Conservation (phyloP, 2,329 filamentous ascomycete species). For the Microascus cirrosus region DNA sequence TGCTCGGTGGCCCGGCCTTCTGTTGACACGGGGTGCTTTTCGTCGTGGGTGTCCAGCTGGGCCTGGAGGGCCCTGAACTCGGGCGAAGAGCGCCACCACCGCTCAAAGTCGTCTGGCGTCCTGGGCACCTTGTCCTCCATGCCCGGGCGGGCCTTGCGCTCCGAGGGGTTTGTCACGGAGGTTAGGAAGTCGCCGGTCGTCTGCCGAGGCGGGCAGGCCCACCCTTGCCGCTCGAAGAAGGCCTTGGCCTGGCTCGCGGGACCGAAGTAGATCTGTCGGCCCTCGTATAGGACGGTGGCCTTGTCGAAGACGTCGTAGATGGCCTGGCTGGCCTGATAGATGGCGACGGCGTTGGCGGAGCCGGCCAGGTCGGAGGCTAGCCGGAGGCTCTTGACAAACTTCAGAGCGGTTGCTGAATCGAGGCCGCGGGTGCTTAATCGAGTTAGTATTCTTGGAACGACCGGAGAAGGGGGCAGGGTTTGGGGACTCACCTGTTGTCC, state of each 20-base stretch:
- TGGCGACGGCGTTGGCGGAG: conserved; percentile 52
- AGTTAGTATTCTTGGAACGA: background rate
- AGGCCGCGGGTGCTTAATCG: conserved; percentile 49
- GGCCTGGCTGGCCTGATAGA: conserved; percentile 61
- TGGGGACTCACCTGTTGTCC: conserved; percentile 47
- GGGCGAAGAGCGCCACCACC: conserved; percentile 30
- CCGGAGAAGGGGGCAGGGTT: background rate
- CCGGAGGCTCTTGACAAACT: conserved; percentile 59
- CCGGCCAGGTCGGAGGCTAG: conserved; percentile 52
- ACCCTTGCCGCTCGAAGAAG: conserved; percentile 62
- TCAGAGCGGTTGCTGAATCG: conserved; percentile 61
- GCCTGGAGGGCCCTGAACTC: conserved; percentile 28
- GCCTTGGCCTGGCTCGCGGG: conserved; percentile 43
- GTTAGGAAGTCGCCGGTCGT: conserved; percentile 62
- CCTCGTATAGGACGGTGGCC: conserved; percentile 62
- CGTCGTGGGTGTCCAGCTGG: conserved; percentile 40
- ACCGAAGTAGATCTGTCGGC: conserved; percentile 68
- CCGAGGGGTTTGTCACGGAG: conserved; percentile 52
- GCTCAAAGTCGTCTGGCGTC: conserved; percentile 59
- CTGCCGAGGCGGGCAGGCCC: conserved; percentile 53
- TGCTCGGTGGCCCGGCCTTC: conserved; percentile 23
- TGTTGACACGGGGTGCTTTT: conserved; percentile 28
- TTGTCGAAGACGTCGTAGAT: conserved; percentile 71
- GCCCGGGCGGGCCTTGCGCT: conserved; percentile 43
- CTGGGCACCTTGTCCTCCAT: conserved; percentile 52